These are phyloP conservation scores for Candida lessepsii DNA, from an alignment of 805 yeast species.

Conservation along the genomic window DNA sequence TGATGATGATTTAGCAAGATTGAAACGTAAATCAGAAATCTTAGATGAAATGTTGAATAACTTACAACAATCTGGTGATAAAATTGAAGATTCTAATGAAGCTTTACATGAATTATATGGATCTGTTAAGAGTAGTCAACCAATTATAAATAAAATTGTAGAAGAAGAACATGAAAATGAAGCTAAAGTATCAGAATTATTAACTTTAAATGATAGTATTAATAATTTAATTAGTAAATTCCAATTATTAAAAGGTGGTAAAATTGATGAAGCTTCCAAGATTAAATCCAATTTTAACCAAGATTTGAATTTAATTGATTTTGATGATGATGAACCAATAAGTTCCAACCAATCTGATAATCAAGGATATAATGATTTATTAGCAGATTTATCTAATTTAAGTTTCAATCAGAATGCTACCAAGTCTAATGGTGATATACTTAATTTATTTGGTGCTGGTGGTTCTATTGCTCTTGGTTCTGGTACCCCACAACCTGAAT, in stretches of 20 bases:
- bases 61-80: slow-evolving; percentile 40
- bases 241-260: slow-evolving; percentile 63
- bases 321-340: slow-evolving; percentile 39
- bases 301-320: slow-evolving; percentile 42
- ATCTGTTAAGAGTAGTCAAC: slow-evolving; percentile 79
- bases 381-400: slow-evolving; percentile 67
- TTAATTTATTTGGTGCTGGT: slow-evolving; percentile 49
- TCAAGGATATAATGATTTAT: slow-evolving; percentile 60
- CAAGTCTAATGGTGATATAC: slow-evolving; percentile 23
- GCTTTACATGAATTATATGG: slow-evolving; percentile 76
- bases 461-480: slow-evolving; percentile 46
- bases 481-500: slow-evolving; percentile 13
- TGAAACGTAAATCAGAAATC: slow-evolving; percentile 81
- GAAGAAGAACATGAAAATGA: slow-evolving; percentile 72
- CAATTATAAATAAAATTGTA: slow-evolving; percentile 80
- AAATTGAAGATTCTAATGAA: slow-evolving; percentile 54
- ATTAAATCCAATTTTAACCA: slow-evolving; percentile 35
- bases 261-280: slow-evolving; percentile 51
- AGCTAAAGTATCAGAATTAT: slow-evolving; percentile 60
- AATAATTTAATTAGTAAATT: slow-evolving; percentile 68
- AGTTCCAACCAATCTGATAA: slow-evolving; percentile 32
- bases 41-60: slow-evolving; percentile 80
- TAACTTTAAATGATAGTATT: slow-evolving; percentile 72
- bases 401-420: slow-evolving; percentile 36
- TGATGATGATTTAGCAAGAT: slow-evolving; percentile 77